A percentile compares a stretch with the other conserved stretches of the same genome.
phyloP scores from a whole-genome alignment of 78 protist genomes.

The Emiliania huxleyi region DNA sequence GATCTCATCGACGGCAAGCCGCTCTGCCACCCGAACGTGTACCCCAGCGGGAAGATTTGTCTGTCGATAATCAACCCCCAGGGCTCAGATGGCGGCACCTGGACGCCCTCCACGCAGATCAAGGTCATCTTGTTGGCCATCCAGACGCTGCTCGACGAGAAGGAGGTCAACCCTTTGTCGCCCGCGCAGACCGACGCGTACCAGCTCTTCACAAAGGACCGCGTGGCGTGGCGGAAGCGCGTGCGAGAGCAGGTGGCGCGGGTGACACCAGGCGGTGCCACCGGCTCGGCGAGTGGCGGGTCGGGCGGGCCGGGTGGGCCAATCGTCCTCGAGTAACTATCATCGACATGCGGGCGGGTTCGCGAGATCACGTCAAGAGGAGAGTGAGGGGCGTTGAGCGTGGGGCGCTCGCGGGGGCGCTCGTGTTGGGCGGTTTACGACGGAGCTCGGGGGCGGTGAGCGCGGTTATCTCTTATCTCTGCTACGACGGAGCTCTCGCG shows the following conservation, averaged over 20 bases:
- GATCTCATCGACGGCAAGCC: not conserved
- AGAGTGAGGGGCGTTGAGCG: too few relatives aligned
- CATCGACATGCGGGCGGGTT: too few relatives aligned
- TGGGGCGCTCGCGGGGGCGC: too few relatives aligned
- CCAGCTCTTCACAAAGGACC: not conserved
- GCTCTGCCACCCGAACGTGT: slow-evolving; percentile 45
- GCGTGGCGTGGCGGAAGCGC: not conserved
- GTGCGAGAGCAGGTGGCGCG: not conserved
- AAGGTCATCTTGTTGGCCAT: not conserved
- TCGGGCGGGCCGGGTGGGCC: too few relatives aligned
- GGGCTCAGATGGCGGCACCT: not conserved
- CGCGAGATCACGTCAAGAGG: too few relatives aligned
- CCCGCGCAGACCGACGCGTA: not conserved
- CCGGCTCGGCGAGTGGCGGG: too few relatives aligned
- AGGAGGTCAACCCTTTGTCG: not conserved
- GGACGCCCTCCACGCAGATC: not conserved
- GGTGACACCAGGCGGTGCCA: too few relatives aligned
- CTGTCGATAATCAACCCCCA: not conserved
- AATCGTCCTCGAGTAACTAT: too few relatives aligned
- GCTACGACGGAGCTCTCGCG: too few relatives aligned
- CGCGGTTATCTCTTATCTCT: too few relatives aligned
- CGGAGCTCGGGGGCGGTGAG: too few relatives aligned
- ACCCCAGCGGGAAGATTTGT: slow-evolving; percentile 33
- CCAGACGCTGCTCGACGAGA: not conserved
- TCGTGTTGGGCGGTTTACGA: too few relatives aligned